A percentile compares a stretch with the other conserved stretches of the same genome.
Conservation (phyloP, 495 filamentous ascomycete genomes). For the Xylaria intraflava region DNA sequence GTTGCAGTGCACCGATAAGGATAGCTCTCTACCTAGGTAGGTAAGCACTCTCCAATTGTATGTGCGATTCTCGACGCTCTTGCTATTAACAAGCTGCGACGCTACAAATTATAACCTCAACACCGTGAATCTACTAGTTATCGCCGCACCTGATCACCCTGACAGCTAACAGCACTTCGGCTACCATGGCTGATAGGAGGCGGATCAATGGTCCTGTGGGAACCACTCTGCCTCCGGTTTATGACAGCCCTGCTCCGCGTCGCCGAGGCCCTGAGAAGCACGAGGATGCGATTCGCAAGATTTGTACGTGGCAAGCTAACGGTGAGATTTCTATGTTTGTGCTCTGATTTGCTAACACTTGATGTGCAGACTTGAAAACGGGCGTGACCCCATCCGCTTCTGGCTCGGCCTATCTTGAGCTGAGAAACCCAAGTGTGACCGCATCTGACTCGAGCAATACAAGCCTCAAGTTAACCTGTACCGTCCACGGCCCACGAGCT, state of each 20-base stretch:
- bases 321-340: neutral
- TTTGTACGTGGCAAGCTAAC: constrained; percentile 56
- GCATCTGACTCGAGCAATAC: constrained; percentile 37
- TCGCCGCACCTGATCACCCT: neutral
- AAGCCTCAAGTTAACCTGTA: constrained; percentile 81
- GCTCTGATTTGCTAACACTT: neutral
- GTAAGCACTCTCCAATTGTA: too few relatives aligned
- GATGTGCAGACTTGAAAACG: constrained; percentile 70
- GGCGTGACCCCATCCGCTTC: constrained; percentile 88
- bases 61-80: too few relatives aligned
- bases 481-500: constrained; percentile 87
- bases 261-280: constrained; percentile 20
- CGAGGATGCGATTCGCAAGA: constrained; percentile 66
- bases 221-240: constrained; percentile 70
- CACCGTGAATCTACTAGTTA: neutral
- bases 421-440: constrained; percentile 53
- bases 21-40: too few relatives aligned
- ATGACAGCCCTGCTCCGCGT: constrained; percentile 29
- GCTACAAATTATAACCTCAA: neutral
- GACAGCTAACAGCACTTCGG: neutral
- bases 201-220: constrained; percentile 82
- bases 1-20: neutral
- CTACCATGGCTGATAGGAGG: constrained; percentile 73
- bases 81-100: neutral
- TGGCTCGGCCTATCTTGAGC: constrained; percentile 90